Percentiles rank a stretch among this genome's conserved stretches.
phyloP scores from a whole-genome alignment of 2,329 filamentous ascomycete species.

The Botrytis sinoallii region DNA sequence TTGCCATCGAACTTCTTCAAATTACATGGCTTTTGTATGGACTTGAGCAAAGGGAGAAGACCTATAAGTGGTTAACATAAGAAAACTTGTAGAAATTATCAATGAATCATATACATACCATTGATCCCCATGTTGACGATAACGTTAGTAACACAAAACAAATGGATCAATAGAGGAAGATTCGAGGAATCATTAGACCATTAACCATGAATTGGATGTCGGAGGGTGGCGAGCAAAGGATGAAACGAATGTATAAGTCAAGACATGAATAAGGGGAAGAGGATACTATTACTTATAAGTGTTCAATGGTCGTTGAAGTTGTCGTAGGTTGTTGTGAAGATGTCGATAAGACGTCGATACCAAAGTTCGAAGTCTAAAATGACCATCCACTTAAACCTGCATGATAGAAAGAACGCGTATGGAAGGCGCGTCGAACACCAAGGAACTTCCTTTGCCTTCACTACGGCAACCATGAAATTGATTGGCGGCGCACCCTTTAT shows the following conservation, averaged over 20 bases:
- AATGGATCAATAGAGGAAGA: conserved; percentile 27
- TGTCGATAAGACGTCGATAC: conserved; percentile 6
- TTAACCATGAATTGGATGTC: not conserved
- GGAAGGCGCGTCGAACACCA: conserved; percentile 18
- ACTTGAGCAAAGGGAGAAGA: conserved; percentile 87
- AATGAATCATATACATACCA: conserved; percentile 16
- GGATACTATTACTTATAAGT: not conserved
- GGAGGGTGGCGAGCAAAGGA: not conserved
- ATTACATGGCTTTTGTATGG: conserved; percentile 85
- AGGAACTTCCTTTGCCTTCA: conserved; percentile 8
- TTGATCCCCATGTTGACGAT: conserved; percentile 30
- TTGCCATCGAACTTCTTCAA: conserved; percentile 85
- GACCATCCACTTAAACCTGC: conserved; percentile 1
- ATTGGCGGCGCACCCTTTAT: conserved; percentile 1
- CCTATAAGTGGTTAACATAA: conserved; percentile 49
- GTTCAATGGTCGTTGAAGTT: not conserved
- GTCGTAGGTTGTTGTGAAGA: conserved; percentile 11
- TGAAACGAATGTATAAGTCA: conserved; percentile 14
- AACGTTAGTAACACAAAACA: conserved; percentile 22
- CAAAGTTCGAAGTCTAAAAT: not conserved
- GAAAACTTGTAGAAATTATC: conserved; percentile 21
- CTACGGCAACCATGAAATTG: conserved; percentile 22
- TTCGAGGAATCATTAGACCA: conserved; percentile 17
- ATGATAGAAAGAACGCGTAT: conserved; percentile 18
- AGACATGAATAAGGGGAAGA: not conserved